These are phyloP conservation scores for Lodderomyces elongisporus DNA, from an alignment of 1,139 yeast genomes.

Conservation along the genomic window DNA sequence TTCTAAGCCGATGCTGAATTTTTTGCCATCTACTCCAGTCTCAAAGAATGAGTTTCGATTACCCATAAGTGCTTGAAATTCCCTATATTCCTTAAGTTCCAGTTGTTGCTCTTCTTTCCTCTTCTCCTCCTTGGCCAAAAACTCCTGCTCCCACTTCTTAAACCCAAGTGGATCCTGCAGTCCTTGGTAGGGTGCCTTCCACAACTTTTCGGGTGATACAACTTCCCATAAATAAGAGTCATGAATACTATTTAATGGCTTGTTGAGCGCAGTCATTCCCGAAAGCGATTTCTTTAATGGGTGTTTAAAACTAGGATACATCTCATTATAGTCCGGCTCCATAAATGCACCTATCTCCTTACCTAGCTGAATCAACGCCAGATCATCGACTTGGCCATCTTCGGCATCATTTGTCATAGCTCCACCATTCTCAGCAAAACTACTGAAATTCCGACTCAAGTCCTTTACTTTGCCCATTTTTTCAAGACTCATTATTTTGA, in stretches of 20 bases:
- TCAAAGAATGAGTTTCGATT: conserved; percentile 17
- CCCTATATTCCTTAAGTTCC: conserved; percentile 14
- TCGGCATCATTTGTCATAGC: no score
- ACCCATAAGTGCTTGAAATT: conserved; percentile 18
- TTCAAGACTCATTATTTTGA: conserved; percentile 3
- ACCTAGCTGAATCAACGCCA: conserved; percentile 4
- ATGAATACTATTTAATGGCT: conserved; percentile 31
- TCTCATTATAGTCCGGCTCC: conserved; percentile 16
- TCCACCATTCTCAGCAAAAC: no score
- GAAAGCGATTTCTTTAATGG: conserved; percentile 37
- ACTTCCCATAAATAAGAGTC: conserved; percentile 41
- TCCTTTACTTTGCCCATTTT: conserved; percentile 3
- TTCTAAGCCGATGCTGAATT: no score
- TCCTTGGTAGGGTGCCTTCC: conserved; percentile 37
- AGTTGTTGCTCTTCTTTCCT: conserved; percentile 14
- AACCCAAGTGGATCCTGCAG: conserved; percentile 23
- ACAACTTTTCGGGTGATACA: conserved; percentile 32
- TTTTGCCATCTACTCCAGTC: conserved; percentile 12
- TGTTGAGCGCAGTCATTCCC: conserved; percentile 38
- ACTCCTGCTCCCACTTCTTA: conserved; percentile 33
- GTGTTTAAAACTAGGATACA: conserved; percentile 28
- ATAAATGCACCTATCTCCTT: conserved; percentile 6
- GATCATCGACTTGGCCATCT: conserved; percentile 3
- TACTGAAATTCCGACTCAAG: conserved; percentile 6
- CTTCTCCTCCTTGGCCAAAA: conserved; percentile 18